Evolutionary conservation across 2,329 filamentous ascomycete genomes (phyloP), one percentile per base, ranked within the genome.

Genomic region (Lachnellula hyalina): DNA sequence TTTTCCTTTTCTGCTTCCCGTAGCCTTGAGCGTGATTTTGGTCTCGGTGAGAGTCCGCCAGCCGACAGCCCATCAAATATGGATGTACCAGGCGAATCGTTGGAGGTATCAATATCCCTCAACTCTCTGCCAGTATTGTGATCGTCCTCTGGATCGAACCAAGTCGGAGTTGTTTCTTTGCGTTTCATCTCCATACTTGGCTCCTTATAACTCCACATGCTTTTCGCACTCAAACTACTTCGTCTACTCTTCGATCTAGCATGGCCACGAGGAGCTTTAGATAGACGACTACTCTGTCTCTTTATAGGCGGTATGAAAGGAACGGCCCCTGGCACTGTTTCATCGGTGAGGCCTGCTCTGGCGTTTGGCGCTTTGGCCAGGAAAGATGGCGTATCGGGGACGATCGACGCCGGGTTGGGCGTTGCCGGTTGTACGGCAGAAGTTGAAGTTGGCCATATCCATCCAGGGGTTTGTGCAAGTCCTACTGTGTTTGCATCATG

Each of bases 321-420:
- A 46, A 79, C 77, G 55, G 81, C 83, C 35, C 83, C 83, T 5
- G 82, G 81, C 2, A 85, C 67, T 1, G 76, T 69, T 61, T 85
- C 81, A 58, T 86, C 83, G 2, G 83, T 86, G 5, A 86, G 74
- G 15, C 83, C 83, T 1, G 75, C 76, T 19, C 83, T 74, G n/a
- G 83, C 75, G 61, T 86, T 86, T 12, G 83, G 83, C 6, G 83
- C 83, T 47, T 77, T 74, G 12, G 82, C 82, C 28, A 83, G 71
- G 9, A 83, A 76, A 1, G 81, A 76, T 2, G 78, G 63, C 7
- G 49, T 60, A 45, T 62, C 59, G 6, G 60, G 60, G 17, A 58
- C 35, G 21, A 53, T 47, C 41, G 52, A 53, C n/a, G 65, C 72
- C 70, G 61, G 72, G 6, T 47, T 21, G 66, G 41, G 52, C n/a